Evolutionary conservation across 2,329 filamentous ascomycete genomes (phyloP).

Genomic region (Verticillium longisporum): DNA sequence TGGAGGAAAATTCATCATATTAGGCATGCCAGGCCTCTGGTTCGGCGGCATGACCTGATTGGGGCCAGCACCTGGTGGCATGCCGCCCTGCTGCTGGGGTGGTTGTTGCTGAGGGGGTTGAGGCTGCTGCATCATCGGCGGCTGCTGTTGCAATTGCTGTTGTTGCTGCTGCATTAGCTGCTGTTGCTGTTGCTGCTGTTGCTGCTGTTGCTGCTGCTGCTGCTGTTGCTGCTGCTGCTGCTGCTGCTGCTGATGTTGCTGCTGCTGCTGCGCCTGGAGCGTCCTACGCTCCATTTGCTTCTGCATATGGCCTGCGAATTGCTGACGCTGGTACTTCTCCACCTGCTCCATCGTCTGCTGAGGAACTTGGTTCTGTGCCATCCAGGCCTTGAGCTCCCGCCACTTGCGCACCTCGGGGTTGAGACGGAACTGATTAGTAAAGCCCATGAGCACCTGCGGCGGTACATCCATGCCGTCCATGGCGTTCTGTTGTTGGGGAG

Average conservation of each 20-base stretch:
- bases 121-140: slow-evolving; percentile 14
- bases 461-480: slow-evolving; percentile 45
- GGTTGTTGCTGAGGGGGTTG: slow-evolving; percentile 15
- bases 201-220: slow-evolving; percentile 16
- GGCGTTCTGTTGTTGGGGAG: slow-evolving; percentile 26
- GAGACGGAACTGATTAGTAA: slow-evolving; percentile 18
- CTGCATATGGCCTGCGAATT: slow-evolving; percentile 12
- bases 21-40: slow-evolving; percentile 10
- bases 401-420: slow-evolving; percentile 41
- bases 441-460: slow-evolving; percentile 21
- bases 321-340: slow-evolving; percentile 16
- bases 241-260: slow-evolving; percentile 16
- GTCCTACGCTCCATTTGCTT: slow-evolving; percentile 11
- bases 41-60: slow-evolving; percentile 4
- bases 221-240: slow-evolving; percentile 15
- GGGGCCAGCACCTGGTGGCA: slow-evolving; percentile 3
- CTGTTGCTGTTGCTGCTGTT: slow-evolving; percentile 15
- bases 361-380: slow-evolving; percentile 27
- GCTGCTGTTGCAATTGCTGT: slow-evolving; percentile 18
- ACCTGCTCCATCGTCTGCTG: slow-evolving; percentile 24
- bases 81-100: slow-evolving; percentile 10
- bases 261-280: slow-evolving; percentile 16
- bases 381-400: slow-evolving; percentile 37
- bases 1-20: slow-evolving; percentile 11
- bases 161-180: slow-evolving; percentile 23